These are phyloP conservation scores for Ustilago esculenta DNA, from an alignment of 1,284 basidiomycete genomes.

Conservation along the genomic window DNA sequence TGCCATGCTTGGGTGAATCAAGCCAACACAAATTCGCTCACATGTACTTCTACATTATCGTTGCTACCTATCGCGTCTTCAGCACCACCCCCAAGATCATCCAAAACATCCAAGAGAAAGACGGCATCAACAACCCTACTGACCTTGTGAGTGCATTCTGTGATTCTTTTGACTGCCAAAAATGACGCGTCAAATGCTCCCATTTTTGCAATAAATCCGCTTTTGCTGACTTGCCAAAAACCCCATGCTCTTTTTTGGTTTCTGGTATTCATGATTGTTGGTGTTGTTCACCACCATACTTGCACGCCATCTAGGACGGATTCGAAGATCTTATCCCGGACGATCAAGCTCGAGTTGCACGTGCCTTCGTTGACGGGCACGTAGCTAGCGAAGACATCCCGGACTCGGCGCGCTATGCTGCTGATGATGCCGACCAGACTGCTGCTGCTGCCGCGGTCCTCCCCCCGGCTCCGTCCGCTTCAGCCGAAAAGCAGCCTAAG, in stretches of 20 bases:
- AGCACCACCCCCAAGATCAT: conserved; percentile 69
- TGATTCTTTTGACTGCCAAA: background rate
- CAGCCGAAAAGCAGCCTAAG: conserved; percentile 22
- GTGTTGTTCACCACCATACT: too few relatives aligned
- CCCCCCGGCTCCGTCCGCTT: background rate
- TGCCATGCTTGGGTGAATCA: too few relatives aligned
- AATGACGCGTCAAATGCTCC: background rate
- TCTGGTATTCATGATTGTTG: background rate
- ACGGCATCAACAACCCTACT: conserved; percentile 69
- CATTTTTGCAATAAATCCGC: background rate
- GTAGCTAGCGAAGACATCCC: conserved; percentile 54
- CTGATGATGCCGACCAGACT: conserved; percentile 9
- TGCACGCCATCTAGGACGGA: conserved; percentile 28
- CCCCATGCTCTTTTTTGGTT: background rate
- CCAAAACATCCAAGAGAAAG: conserved; percentile 76
- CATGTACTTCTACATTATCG: too few relatives aligned
- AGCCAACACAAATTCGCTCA: too few relatives aligned
- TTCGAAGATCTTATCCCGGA: conserved; percentile 45
- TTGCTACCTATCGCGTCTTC: too few relatives aligned
- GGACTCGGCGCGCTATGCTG: conserved; percentile 42
- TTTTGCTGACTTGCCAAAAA: background rate
- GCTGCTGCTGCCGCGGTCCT: conserved; percentile 7
- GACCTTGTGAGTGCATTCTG: conserved; percentile 25
- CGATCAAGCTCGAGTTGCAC: conserved; percentile 34
- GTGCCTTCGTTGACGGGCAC: conserved; percentile 43